Percentiles rank a stretch among this genome's conserved stretches.
Evolutionary conservation across 345 rosid species (phyloP).

Genomic region (Populus deltoides): DNA sequence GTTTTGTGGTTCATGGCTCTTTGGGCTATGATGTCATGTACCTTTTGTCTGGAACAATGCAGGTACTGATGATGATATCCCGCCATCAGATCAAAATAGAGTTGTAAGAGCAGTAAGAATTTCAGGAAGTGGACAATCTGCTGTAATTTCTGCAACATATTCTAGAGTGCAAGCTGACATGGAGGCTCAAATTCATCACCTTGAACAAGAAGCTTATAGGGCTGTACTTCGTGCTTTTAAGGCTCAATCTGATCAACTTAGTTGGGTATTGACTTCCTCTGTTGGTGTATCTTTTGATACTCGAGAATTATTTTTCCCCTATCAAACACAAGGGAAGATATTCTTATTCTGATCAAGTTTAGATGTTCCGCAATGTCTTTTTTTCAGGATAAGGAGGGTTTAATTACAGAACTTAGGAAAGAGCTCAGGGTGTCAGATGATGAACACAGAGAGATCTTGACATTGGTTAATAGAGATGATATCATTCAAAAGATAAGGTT

Average conservation of each 20-base stretch:
- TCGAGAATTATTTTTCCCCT: not conserved
- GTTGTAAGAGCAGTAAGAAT: conserved; percentile 29
- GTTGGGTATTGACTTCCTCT: conserved; percentile 66
- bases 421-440: conserved; percentile 95
- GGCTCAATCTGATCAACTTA: conserved; percentile 96
- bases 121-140: conserved; percentile 40
- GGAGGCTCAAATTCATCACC: conserved; percentile 88
- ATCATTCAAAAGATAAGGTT: conserved; percentile 79
- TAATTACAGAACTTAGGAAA: conserved; percentile 92
- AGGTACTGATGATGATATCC: conserved; percentile 51
- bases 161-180: conserved; percentile 45
- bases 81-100: conserved; percentile 38
- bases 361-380: not conserved
- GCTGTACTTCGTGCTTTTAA: conserved; percentile 92
- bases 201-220: conserved; percentile 96
- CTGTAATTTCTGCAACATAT: conserved; percentile 36
- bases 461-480: conserved; percentile 81
- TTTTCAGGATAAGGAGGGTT: conserved; percentile 82
- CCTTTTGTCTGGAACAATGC: conserved; percentile 7
- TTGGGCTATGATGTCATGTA: not conserved
- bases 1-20: not conserved
- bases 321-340: not conserved
- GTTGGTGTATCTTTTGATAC: not conserved
- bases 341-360: conserved; percentile 1
- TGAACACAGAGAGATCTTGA: conserved; percentile 86